Evolutionary conservation across 1,284 basidiomycete genomes (phyloP), one percentile per base, ranked within the genome.

Genomic region (Leccinum angustisporum): DNA sequence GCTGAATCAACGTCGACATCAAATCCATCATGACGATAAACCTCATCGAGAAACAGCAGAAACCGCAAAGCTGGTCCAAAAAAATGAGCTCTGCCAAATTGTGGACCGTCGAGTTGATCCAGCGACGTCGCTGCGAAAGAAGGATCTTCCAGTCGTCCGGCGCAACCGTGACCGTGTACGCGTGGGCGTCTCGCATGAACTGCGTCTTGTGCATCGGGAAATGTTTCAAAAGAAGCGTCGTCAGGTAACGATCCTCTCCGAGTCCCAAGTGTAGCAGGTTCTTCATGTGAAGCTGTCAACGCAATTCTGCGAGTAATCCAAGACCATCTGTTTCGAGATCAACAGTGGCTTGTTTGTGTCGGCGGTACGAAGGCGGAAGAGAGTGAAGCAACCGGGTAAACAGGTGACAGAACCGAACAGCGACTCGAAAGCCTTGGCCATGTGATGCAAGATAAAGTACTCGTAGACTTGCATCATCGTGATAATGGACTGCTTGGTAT

Each of bases 391-490:
- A 81, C 92, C 95, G 31, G 97, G 96, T 69, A 99, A 83, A 88
- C 97, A 99, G 56, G 96, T 98, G 64, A 99, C 95, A 16, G 95
- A 97, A 57, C 96, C 96, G 72, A 99, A 99, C 7, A 99, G 83
- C 69, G 86, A 90, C 78, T 98, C 97, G 78, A 99, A 99, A 0
- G 97, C 95, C 77, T 99, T 99, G 56, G 97, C 92, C 80, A 99
- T 87, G 78, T 99, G 92, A 78, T 97, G 95, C 1, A 93, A 98
- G 69, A 98, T 93, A 80, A 93, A 98, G 82, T 97, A 97, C 72
- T 97, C 95, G 80, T 97, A 97, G n/a, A 97, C 94, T 81, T 98
- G 96, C 86, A 97, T 96, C 97, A 98, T 98, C 11, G 97, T 98
- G 65, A 97, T 92, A 73, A 97, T 84, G 3, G 94, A 96, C 74